phyloP scores from a whole-genome alignment of 371 early-diverging fungal species.

The Actinomucor elegans region DNA sequence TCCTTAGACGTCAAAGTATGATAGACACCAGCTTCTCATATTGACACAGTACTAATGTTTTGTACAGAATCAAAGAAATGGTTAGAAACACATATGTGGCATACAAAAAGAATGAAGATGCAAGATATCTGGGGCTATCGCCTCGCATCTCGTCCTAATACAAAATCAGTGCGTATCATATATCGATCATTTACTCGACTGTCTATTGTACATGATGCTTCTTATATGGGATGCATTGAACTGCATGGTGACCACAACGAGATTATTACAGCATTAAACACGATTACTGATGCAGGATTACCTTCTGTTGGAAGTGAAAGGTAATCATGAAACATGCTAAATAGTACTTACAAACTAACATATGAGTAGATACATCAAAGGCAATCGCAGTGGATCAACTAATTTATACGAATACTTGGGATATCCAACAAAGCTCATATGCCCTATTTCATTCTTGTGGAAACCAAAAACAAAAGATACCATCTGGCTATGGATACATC shows the following conservation, averaged over 20 bases:
- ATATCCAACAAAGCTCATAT: constrained; percentile 62
- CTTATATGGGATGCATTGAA: constrained; percentile 76
- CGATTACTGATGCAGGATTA: constrained; percentile 63
- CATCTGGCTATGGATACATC: constrained; percentile 74
- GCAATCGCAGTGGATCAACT: constrained; percentile 59
- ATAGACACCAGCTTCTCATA: not conserved
- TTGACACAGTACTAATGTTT: not conserved
- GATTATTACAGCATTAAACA: constrained; percentile 50
- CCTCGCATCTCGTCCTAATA: constrained; percentile 80
- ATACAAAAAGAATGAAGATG: constrained; percentile 96
- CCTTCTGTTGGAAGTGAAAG: constrained; percentile 63
- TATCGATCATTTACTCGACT: constrained; percentile 77
- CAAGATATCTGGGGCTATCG: constrained; percentile 83
- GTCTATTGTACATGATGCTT: constrained; percentile 79
- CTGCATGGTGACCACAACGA: constrained; percentile 55
- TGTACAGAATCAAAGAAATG: constrained; percentile 68
- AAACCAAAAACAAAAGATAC: constrained; percentile 37
- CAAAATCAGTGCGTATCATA: constrained; percentile 74
- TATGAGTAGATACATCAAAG: constrained; percentile 53
- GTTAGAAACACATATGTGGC: constrained; percentile 99
- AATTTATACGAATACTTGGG: constrained; percentile 49
- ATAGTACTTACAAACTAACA: too few relatives aligned
- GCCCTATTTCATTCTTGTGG: constrained; percentile 74
- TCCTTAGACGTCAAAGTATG: constrained; percentile 55
- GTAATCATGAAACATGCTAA: constrained; percentile 30